Percentiles rank a stretch among this genome's conserved stretches.
Conservation (phyloP, 208 protist species). For the Crithidia bombi region DNA sequence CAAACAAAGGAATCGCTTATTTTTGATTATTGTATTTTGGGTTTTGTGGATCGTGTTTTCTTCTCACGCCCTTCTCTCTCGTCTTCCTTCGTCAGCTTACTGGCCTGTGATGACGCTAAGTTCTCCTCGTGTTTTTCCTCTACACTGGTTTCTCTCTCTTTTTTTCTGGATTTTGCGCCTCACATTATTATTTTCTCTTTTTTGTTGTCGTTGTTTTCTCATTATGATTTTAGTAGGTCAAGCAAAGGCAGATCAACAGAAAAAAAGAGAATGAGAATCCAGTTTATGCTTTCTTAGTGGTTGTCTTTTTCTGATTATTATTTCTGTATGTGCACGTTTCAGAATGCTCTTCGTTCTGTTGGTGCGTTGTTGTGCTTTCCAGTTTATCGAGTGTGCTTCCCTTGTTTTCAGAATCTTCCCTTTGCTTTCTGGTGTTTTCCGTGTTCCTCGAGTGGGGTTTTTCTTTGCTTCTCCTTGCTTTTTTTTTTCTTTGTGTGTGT, state of each 20-base stretch:
- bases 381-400: conserved; percentile 1
- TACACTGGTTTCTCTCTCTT: not conserved
- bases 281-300: not conserved
- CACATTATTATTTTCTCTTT: not conserved
- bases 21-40: too few species aligned
- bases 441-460: not conserved
- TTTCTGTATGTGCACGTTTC: not conserved
- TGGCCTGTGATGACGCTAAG: too few species aligned
- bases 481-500: conserved; percentile 3
- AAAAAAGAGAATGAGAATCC: not conserved
- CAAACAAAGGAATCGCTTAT: too few species aligned
- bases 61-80: too few species aligned
- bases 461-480: too few species aligned
- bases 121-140: not conserved
- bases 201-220: not conserved
- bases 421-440: not conserved
- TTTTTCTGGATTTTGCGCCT: not conserved
- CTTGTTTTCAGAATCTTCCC: not conserved
- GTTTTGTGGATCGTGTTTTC: too few species aligned
- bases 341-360: not conserved
- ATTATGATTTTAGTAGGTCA: not conserved
- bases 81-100: not conserved
- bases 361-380: too few species aligned
- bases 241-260: not conserved
- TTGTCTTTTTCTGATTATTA: not conserved